Percentiles rank a stretch among this genome's conserved stretches.
Conservation (phyloP, 1,284 basidiomycete genomes). For the Porogramme epimiltina region DNA sequence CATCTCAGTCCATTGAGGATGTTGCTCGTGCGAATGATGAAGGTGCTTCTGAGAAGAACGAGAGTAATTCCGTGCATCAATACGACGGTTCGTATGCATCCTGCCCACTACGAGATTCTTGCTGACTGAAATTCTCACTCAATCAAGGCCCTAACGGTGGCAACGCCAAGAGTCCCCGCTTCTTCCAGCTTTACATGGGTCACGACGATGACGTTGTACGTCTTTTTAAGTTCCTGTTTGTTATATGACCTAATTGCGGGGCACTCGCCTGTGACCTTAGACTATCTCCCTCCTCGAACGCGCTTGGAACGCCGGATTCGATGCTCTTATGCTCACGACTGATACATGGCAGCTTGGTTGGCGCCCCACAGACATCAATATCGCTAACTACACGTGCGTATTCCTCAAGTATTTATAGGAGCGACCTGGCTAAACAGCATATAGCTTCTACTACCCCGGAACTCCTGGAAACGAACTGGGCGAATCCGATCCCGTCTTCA, state of each 20-base stretch:
- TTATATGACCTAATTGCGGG: background rate
- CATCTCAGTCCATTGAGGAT: slow-evolving; percentile 53
- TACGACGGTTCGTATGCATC: slow-evolving; percentile 27
- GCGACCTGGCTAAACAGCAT: background rate
- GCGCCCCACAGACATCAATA: slow-evolving; percentile 57
- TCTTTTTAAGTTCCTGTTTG: background rate
- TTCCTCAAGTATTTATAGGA: background rate
- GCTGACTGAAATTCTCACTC: background rate
- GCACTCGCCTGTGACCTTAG: too few relatives aligned
- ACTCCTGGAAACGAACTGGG: slow-evolving; percentile 51
- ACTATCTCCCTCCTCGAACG: slow-evolving; percentile 49
- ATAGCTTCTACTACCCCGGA: slow-evolving; percentile 44
- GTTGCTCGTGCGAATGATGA: slow-evolving; percentile 51
- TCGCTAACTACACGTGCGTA: slow-evolving; percentile 50
- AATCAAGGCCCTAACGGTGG: slow-evolving; percentile 36
- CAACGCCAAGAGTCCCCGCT: slow-evolving; percentile 45
- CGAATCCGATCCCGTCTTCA: slow-evolving; percentile 55
- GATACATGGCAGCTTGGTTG: slow-evolving; percentile 67
- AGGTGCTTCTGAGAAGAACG: slow-evolving; percentile 39
- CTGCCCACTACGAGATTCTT: too few relatives aligned
- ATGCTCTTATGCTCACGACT: slow-evolving; percentile 55
- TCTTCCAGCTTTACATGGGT: slow-evolving; percentile 65
- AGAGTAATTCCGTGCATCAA: slow-evolving; percentile 39
- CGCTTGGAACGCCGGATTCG: slow-evolving; percentile 51
- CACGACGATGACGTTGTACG: slow-evolving; percentile 52